phyloP scores from a whole-genome alignment of 257 asterid species.

The Plectranthus barbatus region DNA sequence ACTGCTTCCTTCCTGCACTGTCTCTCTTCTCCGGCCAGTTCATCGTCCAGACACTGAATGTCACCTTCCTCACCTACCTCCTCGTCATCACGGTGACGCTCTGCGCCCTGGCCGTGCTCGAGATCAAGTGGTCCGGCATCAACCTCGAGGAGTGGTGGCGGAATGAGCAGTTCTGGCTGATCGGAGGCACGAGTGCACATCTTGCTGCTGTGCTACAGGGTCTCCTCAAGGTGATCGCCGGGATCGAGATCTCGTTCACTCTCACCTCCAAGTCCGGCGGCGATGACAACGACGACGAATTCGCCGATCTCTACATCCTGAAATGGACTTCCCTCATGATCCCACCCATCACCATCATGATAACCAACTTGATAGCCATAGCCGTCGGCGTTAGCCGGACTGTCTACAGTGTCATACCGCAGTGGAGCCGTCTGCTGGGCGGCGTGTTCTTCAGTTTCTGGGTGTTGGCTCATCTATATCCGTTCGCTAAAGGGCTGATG shows the following conservation, averaged over 20 bases:
- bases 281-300: too few relatives aligned
- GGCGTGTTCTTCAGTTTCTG: conserved; percentile 90
- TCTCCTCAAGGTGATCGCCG: conserved; percentile 62
- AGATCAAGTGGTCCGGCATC: conserved; percentile 80
- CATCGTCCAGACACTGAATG: conserved; percentile 53
- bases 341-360: conserved; percentile 66
- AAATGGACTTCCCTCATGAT: too few relatives aligned
- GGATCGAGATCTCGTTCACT: conserved; percentile 71
- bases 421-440: conserved; percentile 79
- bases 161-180: conserved; percentile 83
- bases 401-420: conserved; percentile 68
- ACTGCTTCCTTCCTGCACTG: conserved; percentile 82
- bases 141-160: conserved; percentile 87
- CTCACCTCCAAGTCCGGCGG: conserved; percentile 66
- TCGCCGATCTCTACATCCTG: too few relatives aligned
- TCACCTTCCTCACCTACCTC: conserved; percentile 66
- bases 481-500: conserved; percentile 80
- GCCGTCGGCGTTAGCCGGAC: conserved; percentile 82
- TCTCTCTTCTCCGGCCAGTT: too few relatives aligned
- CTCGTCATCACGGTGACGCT: conserved; percentile 62
- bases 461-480: conserved; percentile 81
- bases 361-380: conserved; percentile 60
- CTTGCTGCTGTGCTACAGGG: conserved; percentile 87
- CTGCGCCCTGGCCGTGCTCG: conserved; percentile 55
- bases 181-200: conserved; percentile 88